Percentiles rank a stretch among this genome's conserved stretches.
Evolutionary conservation across 805 yeast genomes (phyloP).

Genomic region (Myxozyma mucilagina): DNA sequence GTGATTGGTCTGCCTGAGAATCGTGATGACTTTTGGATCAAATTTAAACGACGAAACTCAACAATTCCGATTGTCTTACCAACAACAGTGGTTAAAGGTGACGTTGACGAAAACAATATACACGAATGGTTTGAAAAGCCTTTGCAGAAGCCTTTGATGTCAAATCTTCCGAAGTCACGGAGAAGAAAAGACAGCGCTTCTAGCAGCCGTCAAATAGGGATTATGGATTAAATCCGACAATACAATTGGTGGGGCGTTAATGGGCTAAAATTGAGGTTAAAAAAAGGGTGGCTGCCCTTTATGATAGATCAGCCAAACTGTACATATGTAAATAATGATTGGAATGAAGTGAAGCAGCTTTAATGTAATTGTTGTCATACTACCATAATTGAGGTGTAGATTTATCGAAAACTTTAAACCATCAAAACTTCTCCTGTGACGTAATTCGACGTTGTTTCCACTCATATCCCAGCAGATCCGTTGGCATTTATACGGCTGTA

Average conservation of each 20-base stretch:
- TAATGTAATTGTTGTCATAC: too few relatives aligned
- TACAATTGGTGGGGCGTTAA: neutral
- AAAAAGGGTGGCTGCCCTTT: too few relatives aligned
- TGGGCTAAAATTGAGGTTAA: neutral
- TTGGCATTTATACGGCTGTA: too few relatives aligned
- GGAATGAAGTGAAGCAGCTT: too few relatives aligned
- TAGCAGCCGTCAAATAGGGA: neutral
- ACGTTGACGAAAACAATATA: neutral
- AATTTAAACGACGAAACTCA: slow-evolving; percentile 5
- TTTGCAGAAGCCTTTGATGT: slow-evolving; percentile 1
- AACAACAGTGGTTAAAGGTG: neutral
- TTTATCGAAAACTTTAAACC: neutral
- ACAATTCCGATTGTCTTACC: neutral
- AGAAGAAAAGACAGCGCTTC: neutral
- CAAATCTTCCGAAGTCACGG: neutral
- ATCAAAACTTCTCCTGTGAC: neutral
- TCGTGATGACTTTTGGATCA: slow-evolving; percentile 6
- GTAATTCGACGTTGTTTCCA: neutral
- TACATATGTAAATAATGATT: too few relatives aligned
- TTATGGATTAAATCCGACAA: too few relatives aligned
- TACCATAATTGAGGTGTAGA: neutral
- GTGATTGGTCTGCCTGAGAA: slow-evolving; percentile 5
- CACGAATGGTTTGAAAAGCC: slow-evolving; percentile 13
- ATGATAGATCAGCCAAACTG: too few relatives aligned
- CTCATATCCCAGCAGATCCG: neutral